Base-by-base conservation (phyloP, 345 rosid species). In the Capsella bursapastoris region DNA sequence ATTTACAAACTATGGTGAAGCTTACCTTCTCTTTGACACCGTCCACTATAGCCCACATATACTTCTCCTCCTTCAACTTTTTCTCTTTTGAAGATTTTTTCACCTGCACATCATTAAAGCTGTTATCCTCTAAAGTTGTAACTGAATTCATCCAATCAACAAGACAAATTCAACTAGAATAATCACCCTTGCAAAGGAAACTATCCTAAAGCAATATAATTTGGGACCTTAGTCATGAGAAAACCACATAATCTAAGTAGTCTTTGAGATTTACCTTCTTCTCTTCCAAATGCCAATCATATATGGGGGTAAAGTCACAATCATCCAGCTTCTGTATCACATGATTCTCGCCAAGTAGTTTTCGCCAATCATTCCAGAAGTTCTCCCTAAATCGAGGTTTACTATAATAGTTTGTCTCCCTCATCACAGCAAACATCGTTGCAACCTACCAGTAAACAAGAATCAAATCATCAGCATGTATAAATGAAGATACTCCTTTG, bases 21-120 rank as follows among this genome's bases (percentile, higher is more conserved):
- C 57, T 70, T 61, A 89, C 97, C 92, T 90, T 94, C 84, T 94
- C 98, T 72, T 87, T 94, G 35, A 94, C 88, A 59, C 96, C 93
- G 74, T 94, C 96, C 64, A 91, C 86, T 47, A 84, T 53, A 55
- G 98, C 98, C 98, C 96, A 94, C 98, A 91, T 94, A 69, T 83
- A 91, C 66, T 90, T 88, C 73, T 94, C 97, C 79, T 81, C 93
- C 70, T 78, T 82, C 86, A 81, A 4, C 69, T 93, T 93, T 10
- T 91, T 86, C 84, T 90, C 90, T 79, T 80, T 91, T 48, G 80
- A 22, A 29, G 83, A 84, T 79, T 86, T 90, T 83, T 91, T 91
- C 84, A 86, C 89, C 98, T 91, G 78, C 83, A 85, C 43, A 73
- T 71, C 28, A 41, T 59, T 49, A 51, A 70, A 65, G 59, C 59